Percentiles rank a stretch among this genome's conserved stretches.
phyloP scores from a whole-genome alignment of 768 basidiomycete genomes.

The Neoboletus magnificus region DNA sequence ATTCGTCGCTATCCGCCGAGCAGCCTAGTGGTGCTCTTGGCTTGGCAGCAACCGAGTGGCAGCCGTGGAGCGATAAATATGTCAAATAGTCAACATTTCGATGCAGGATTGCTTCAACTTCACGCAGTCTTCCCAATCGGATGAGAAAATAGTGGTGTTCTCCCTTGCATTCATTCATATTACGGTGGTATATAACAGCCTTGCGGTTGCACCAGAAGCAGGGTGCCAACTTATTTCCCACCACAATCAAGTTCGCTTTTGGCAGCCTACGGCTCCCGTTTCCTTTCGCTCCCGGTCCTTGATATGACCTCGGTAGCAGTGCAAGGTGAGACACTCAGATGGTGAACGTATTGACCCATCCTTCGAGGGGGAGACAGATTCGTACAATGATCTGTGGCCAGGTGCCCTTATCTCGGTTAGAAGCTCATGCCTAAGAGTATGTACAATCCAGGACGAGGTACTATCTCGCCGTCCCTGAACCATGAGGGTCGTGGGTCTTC shows the following conservation, averaged over 20 bases:
- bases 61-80: not conserved
- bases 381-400: not conserved
- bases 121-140: not conserved
- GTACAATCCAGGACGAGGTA: not conserved
- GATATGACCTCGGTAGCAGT: not conserved
- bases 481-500: not conserved
- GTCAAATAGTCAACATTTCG: not conserved
- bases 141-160: not conserved
- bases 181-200: not conserved
- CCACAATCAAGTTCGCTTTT: not conserved
- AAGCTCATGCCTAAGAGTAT: not conserved
- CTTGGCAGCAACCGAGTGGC: conserved; percentile 5
- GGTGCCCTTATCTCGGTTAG: conserved; percentile 6
- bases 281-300: not conserved
- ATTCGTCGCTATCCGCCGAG: not conserved
- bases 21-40: not conserved
- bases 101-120: not conserved
- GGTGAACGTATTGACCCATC: not conserved
- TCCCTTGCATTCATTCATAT: conserved; percentile 2
- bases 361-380: not conserved
- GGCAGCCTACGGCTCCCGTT: not conserved
- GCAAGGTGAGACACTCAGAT: not conserved
- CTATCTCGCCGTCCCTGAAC: conserved; percentile 9
- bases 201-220: not conserved
- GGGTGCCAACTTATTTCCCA: not conserved